Conservation (phyloP, 305 asterid genomes). For the Ilex paraguariensis region DNA sequence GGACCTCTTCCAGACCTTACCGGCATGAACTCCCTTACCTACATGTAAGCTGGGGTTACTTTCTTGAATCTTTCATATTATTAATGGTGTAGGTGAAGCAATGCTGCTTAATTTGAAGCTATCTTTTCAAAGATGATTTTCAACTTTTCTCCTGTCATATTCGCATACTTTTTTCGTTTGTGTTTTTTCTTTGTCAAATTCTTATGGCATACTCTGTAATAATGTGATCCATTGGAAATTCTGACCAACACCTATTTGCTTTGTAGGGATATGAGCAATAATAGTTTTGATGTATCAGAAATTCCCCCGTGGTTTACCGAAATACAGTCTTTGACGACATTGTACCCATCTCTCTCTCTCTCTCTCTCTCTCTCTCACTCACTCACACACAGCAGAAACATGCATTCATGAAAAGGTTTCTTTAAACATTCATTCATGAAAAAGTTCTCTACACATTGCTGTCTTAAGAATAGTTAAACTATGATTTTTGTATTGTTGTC, state of each 20-base stretch:
- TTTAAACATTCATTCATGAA: too few species aligned
- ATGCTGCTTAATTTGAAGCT: background rate
- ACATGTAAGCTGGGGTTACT: conserved; percentile 44
- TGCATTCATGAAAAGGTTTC: too few species aligned
- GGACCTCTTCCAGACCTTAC: conserved; percentile 66
- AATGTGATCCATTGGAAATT: too few species aligned
- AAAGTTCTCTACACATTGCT: too few species aligned
- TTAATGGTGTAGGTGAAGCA: background rate
- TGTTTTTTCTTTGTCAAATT: too few species aligned
- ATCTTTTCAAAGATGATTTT: background rate
- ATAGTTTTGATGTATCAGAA: conserved; percentile 55
- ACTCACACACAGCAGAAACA: too few species aligned
- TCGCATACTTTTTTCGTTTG: too few species aligned
- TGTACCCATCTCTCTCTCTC: conserved; percentile 24
- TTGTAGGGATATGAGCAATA: conserved; percentile 94
- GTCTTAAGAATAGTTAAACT: too few species aligned
- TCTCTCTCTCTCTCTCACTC: too few species aligned
- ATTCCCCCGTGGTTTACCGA: conserved; percentile 60
- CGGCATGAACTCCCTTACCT: conserved; percentile 43
- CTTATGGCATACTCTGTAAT: too few species aligned
- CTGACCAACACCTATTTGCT: background rate
- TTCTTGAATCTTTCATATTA: conserved; percentile 2
- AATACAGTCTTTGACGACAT: conserved; percentile 72
- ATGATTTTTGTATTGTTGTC: too few species aligned
- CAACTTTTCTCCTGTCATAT: background rate